These are phyloP conservation scores for Sclerotiophoma versabilis DNA, from an alignment of 2,329 filamentous ascomycete species.

Conservation along the genomic window DNA sequence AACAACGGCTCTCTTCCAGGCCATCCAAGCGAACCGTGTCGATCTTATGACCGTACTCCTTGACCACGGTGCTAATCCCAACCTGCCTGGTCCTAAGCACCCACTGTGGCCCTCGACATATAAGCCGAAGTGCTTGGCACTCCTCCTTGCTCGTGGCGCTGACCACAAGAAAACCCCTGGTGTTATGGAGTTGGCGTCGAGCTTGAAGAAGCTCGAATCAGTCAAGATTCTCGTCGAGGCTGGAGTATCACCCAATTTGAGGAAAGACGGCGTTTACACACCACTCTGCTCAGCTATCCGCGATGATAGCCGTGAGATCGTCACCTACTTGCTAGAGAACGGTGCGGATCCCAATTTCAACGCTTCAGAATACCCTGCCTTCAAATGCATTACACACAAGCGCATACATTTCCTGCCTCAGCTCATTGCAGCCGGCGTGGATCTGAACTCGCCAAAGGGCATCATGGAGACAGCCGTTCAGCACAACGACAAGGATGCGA, in stretches of 20 bases:
- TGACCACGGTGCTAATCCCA: slow-evolving; percentile 69
- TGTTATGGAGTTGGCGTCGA: slow-evolving; percentile 69
- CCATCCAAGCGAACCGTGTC: slow-evolving; percentile 63
- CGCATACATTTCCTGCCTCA: slow-evolving; percentile 66
- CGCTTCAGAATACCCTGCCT: slow-evolving; percentile 70
- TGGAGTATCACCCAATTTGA: slow-evolving; percentile 66
- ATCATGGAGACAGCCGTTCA: slow-evolving; percentile 71
- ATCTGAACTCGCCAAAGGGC: slow-evolving; percentile 66
- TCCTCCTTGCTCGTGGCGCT: slow-evolving; percentile 66
- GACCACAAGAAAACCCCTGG: slow-evolving; percentile 67
- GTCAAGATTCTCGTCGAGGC: slow-evolving; percentile 65
- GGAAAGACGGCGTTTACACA: slow-evolving; percentile 72
- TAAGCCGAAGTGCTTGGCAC: slow-evolving; percentile 64
- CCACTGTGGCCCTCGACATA: slow-evolving; percentile 71
- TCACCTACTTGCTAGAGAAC: slow-evolving; percentile 64
- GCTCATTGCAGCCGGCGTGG: slow-evolving; percentile 64
- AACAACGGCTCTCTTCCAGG: slow-evolving; percentile 68
- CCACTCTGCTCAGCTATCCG: slow-evolving; percentile 73
- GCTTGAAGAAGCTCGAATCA: slow-evolving; percentile 69
- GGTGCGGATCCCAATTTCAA: slow-evolving; percentile 62
- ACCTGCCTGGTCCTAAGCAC: slow-evolving; percentile 73
- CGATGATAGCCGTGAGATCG: slow-evolving; percentile 68
- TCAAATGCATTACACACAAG: slow-evolving; percentile 73
- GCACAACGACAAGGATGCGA: slow-evolving; percentile 66
- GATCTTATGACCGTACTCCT: slow-evolving; percentile 64